Conservation (phyloP, 352 stramenopile species). For the Phytophthora idaei region DNA sequence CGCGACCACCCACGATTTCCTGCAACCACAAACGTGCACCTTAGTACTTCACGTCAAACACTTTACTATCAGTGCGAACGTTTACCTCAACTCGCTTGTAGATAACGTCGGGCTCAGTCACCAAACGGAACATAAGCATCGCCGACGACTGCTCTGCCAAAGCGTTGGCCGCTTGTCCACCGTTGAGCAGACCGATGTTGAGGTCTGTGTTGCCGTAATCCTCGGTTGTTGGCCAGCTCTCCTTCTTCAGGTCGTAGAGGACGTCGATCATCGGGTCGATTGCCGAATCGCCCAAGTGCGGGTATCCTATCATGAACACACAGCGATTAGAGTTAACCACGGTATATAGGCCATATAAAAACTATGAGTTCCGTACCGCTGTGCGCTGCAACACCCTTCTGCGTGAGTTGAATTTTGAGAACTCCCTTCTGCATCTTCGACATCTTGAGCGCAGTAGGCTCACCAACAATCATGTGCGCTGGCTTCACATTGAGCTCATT, state of each 20-base stretch:
- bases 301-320: conserved; percentile 54
- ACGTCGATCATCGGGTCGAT: conserved; percentile 88
- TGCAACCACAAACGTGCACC: conserved; percentile 12
- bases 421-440: conserved; percentile 89
- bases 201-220: conserved; percentile 84
- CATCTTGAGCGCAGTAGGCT: conserved; percentile 84
- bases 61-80: background rate
- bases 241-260: conserved; percentile 82
- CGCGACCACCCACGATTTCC: conserved; percentile 64
- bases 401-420: conserved; percentile 81
- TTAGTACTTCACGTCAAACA: background rate
- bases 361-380: conserved; percentile 47
- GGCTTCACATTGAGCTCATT: conserved; percentile 79
- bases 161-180: conserved; percentile 82
- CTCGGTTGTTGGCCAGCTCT: conserved; percentile 75
- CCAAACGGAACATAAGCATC: conserved; percentile 91
- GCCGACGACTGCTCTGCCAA: conserved; percentile 82
- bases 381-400: conserved; percentile 78
- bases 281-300: conserved; percentile 80
- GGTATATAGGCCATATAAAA: background rate
- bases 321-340: conserved; percentile 9
- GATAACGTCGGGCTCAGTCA: conserved; percentile 69
- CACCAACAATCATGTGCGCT: conserved; percentile 79
- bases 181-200: conserved; percentile 86
- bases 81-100: conserved; percentile 68